These are phyloP conservation scores for Orobanche coerulescens DNA, from an alignment of 257 asterid species.

Conservation along the genomic window DNA sequence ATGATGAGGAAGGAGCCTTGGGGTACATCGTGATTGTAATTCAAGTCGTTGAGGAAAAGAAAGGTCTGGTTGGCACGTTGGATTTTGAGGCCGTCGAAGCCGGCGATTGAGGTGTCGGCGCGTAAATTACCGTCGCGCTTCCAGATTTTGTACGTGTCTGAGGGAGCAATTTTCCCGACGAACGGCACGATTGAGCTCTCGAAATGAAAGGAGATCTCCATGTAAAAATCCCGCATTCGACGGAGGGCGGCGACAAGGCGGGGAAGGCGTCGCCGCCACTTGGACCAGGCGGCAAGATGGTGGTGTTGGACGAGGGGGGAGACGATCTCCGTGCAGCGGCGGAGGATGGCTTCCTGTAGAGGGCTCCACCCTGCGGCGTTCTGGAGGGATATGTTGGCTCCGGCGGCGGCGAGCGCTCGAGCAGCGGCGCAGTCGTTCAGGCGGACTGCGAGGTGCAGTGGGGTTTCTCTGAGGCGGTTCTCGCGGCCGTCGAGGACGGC, in stretches of 20 bases:
- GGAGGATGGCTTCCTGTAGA: conserved; percentile 80
- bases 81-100: conserved; percentile 85
- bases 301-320: conserved; percentile 65
- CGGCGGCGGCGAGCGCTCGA: conserved; percentile 57
- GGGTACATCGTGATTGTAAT: conserved; percentile 38
- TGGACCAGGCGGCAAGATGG: conserved; percentile 74
- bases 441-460: conserved; percentile 91
- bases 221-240: conserved; percentile 89
- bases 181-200: conserved; percentile 95
- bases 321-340: conserved; percentile 63
- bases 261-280: conserved; percentile 95
- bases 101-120: conserved; percentile 88
- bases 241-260: conserved; percentile 71
- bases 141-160: conserved; percentile 94
- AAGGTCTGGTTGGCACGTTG: conserved; percentile 96
- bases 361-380: conserved; percentile 93
- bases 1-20: conserved; percentile 69
- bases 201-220: conserved; percentile 91
- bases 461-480: conserved; percentile 63
- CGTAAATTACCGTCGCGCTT: conserved; percentile 86
- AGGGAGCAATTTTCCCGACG: conserved; percentile 87
- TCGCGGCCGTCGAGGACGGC: conserved; percentile 78
- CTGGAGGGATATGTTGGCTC: conserved; percentile 84
- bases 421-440: conserved; percentile 62
- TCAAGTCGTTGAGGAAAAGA: conserved; percentile 68